phyloP scores from a whole-genome alignment of 805 yeast species.

The Pichia paraexigua region DNA sequence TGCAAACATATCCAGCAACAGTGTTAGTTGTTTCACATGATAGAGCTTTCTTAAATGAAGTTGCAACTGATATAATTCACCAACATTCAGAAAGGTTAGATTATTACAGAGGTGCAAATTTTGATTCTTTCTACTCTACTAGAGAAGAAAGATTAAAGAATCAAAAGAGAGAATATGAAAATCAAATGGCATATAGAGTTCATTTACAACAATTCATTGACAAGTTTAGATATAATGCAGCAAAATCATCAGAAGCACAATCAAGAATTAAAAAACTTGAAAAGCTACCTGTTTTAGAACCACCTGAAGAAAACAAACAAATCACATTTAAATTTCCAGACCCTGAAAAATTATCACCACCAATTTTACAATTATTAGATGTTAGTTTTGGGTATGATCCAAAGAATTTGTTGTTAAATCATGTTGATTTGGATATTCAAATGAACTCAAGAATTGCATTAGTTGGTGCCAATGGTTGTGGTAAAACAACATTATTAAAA shows the following conservation, averaged over 20 bases:
- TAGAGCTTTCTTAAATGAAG: constrained; percentile 92
- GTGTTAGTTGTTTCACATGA: constrained; percentile 97
- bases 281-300: constrained; percentile 84
- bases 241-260: constrained; percentile 95
- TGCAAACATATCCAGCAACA: constrained; percentile 86
- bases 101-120: constrained; percentile 89
- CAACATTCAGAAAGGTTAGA: constrained; percentile 97
- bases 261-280: constrained; percentile 95
- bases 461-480: constrained; percentile 99
- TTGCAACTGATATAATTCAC: constrained; percentile 95
- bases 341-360: constrained; percentile 88
- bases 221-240: constrained; percentile 95
- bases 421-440: constrained; percentile 86
- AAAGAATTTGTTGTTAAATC: constrained; percentile 51
- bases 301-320: constrained; percentile 87
- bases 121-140: constrained; percentile 87
- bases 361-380: constrained; percentile 79
- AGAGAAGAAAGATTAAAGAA: constrained; percentile 92
- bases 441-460: constrained; percentile 92
- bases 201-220: constrained; percentile 94
- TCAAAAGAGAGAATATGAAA: constrained; percentile 91
- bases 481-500: constrained; percentile 92
- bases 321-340: constrained; percentile 90
- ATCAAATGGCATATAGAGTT: constrained; percentile 91
- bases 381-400: constrained; percentile 82